Percentiles rank a stretch among this genome's conserved stretches.
Conservation (phyloP, 345 rosid species). For the Durio zibethinus region DNA sequence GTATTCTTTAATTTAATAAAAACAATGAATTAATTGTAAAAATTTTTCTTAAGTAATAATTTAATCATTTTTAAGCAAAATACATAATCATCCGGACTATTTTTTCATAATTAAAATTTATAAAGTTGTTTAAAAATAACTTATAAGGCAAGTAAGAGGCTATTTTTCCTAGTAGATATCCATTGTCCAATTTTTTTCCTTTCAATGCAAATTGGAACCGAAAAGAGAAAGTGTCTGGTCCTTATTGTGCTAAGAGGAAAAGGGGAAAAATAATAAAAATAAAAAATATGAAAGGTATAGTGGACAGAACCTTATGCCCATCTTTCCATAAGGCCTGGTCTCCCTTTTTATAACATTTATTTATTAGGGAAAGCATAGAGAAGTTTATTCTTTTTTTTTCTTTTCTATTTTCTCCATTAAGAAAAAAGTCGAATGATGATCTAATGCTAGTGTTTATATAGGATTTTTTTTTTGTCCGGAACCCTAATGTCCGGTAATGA, state of each 20-base stretch:
- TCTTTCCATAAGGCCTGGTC: constrained; percentile 40
- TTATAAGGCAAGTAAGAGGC: background rate
- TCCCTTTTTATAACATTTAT: constrained; percentile 34
- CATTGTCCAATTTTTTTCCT: background rate
- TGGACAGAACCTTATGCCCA: constrained; percentile 45
- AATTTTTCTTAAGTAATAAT: no score
- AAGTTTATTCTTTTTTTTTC: no score
- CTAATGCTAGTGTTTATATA: background rate
- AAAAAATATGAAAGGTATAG: background rate
- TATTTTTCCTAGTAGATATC: constrained; percentile 17
- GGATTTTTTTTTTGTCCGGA: no score
- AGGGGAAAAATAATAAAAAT: background rate
- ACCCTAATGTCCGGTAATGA: no score
- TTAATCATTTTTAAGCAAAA: no score
- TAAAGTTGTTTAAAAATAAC: no score
- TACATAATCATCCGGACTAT: no score
- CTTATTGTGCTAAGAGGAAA: background rate
- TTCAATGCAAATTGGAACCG: constrained; percentile 28
- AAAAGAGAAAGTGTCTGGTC: constrained; percentile 13
- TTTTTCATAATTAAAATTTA: no score
- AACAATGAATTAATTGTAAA: no score
- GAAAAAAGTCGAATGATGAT: background rate
- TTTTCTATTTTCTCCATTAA: background rate
- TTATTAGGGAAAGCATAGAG: constrained; percentile 18
- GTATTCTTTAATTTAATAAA: no score